Percentiles rank a stretch among this genome's conserved stretches.
Evolutionary conservation across 75 land plant genomes (phyloP).

Genomic region (Isoetes taiwanensis): DNA sequence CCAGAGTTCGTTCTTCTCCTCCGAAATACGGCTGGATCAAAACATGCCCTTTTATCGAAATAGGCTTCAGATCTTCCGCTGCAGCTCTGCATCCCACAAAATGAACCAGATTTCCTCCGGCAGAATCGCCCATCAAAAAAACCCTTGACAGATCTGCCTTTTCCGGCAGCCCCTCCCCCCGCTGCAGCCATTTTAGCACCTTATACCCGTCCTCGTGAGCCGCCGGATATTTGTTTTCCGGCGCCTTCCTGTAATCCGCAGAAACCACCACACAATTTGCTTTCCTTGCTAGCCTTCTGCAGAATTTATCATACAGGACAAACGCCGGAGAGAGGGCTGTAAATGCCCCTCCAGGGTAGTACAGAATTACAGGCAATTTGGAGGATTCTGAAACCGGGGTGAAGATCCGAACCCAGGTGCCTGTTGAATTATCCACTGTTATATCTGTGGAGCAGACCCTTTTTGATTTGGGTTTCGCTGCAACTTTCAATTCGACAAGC

Average conservation of each 20-base stretch:
- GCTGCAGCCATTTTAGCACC: constrained; percentile 61
- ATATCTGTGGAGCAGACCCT: no score
- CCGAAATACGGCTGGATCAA: constrained; percentile 52
- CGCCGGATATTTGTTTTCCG: constrained; percentile 75
- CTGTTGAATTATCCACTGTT: no score
- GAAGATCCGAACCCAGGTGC: no score
- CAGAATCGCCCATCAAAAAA: background rate
- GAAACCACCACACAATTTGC: constrained; percentile 23
- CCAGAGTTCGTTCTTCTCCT: constrained; percentile 40
- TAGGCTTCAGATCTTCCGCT: background rate
- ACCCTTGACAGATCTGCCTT: constrained; percentile 24
- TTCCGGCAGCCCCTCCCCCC: constrained; percentile 8
- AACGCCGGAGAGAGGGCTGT: constrained; percentile 12
- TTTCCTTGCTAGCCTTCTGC: constrained; percentile 12
- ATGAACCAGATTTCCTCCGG: constrained; percentile 31
- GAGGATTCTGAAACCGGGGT: no score
- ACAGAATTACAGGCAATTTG: constrained; percentile 26
- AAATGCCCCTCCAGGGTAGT: constrained; percentile 34
- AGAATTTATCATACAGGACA: constrained; percentile 14
- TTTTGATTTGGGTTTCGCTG: no score
- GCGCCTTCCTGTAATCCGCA: constrained; percentile 61
- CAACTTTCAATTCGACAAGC: no score
- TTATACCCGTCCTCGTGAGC: constrained; percentile 83
- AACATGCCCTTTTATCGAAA: constrained; percentile 27
- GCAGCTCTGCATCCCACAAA: constrained; percentile 21